Conservation (phyloP, 2,329 filamentous ascomycete genomes). For the Alternaria solani region DNA sequence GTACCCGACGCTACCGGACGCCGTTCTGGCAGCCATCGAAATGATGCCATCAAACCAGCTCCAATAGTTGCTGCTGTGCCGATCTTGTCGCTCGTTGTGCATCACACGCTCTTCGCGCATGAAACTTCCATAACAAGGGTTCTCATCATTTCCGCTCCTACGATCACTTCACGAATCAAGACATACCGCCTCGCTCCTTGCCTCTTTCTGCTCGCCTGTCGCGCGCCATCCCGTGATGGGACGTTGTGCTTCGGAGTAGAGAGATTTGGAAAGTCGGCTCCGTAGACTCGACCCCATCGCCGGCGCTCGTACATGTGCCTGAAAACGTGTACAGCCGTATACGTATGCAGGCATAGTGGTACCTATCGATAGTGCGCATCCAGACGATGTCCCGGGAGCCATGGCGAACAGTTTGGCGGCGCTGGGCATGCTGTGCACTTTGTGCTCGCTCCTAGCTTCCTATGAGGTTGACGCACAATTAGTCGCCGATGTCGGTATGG, state of each 20-base stretch:
- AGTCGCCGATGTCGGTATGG: conserved; percentile 18
- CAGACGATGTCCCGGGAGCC: background rate
- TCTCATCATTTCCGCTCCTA: conserved; percentile 34
- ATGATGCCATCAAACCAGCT: conserved; percentile 4
- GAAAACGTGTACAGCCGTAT: conserved; percentile 11
- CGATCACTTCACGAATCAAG: conserved; percentile 33
- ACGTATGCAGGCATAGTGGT: conserved; percentile 13
- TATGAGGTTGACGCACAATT: conserved; percentile 18
- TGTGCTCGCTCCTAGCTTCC: conserved; percentile 11
- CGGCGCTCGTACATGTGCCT: conserved; percentile 2
- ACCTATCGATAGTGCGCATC: conserved; percentile 16
- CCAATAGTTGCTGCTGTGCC: conserved; percentile 9
- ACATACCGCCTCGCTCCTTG: conserved; percentile 23
- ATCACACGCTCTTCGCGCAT: conserved; percentile 17
- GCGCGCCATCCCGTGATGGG: conserved; percentile 16
- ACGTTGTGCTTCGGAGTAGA: conserved; percentile 13
- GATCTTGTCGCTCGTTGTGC: conserved; percentile 19
- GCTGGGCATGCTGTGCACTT: conserved; percentile 15
- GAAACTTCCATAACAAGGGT: conserved; percentile 32
- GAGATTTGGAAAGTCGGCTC: conserved; percentile 17
- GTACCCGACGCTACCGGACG: conserved; percentile 3
- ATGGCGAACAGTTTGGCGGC: conserved; percentile 12
- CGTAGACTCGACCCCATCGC: background rate
- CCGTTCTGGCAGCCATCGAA: background rate
- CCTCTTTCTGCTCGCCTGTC: conserved; percentile 7